Conservation (phyloP, 73 alveolate species). For the Tetrahymena malaccensis region DNA sequence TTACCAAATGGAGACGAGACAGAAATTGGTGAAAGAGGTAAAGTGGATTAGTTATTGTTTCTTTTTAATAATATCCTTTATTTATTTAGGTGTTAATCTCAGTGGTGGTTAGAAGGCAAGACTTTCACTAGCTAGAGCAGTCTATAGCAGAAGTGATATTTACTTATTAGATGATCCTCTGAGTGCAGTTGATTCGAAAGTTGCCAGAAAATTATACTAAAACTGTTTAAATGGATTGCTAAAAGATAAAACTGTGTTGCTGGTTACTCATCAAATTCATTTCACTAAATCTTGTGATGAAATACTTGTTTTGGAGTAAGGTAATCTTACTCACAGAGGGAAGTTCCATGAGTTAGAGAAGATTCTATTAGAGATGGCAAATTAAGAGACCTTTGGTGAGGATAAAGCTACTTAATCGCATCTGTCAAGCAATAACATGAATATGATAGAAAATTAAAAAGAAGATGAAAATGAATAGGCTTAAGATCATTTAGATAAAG, state of each 20-base stretch:
- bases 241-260: constrained; percentile 6
- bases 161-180: constrained; percentile 81
- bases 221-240: constrained; percentile 5
- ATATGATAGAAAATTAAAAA: not conserved
- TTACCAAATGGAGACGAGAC: constrained; percentile 49
- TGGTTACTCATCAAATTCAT: constrained; percentile 19
- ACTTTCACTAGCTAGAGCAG: constrained; percentile 90
- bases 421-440: not conserved
- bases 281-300: constrained; percentile 18
- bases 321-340: constrained; percentile 4
- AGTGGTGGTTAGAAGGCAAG: constrained; percentile 97
- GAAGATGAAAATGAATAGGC: not conserved
- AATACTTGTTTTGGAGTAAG: not conserved
- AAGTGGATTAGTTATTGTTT: not conserved
- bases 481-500: not conserved
- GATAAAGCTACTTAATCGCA: not conserved
- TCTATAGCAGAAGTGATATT: constrained; percentile 75
- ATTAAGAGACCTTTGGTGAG: not conserved
- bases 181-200: constrained; percentile 81
- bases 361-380: not conserved
- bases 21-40: constrained; percentile 71
- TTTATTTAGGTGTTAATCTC: constrained; percentile 44
- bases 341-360: not conserved
- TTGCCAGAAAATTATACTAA: constrained; percentile 5
- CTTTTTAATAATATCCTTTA: not conserved